Conservation (phyloP, 192 early-diverging fungal species). For the Entophlyctis luteolus region DNA sequence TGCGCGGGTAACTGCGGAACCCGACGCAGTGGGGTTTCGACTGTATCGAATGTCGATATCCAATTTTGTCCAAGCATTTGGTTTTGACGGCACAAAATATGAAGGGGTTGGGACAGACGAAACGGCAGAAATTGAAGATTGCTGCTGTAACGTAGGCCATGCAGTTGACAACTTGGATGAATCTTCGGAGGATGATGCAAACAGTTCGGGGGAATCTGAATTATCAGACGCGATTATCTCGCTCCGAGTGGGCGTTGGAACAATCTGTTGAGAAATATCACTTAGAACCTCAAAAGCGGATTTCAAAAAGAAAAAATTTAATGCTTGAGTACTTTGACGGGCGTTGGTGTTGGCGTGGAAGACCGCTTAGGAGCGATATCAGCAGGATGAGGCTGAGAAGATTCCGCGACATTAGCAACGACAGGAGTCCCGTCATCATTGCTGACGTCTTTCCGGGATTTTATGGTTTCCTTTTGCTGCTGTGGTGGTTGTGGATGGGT, state of each 20-base stretch:
- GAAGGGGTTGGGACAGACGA: background rate
- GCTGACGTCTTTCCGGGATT: too few species aligned
- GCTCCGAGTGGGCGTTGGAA: conserved; percentile 31
- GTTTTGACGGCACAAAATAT: conserved; percentile 15
- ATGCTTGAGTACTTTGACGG: background rate
- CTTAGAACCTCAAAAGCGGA: background rate
- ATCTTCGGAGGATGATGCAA: too few species aligned
- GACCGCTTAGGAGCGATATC: background rate
- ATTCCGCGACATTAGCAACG: background rate
- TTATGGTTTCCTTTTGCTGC: too few species aligned
- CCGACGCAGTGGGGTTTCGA: too few species aligned
- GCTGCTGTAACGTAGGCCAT: background rate
- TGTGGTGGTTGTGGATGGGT: background rate
- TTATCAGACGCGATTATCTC: too few species aligned
- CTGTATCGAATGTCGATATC: conserved; percentile 42
- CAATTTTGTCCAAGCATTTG: conserved; percentile 38
- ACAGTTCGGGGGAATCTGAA: too few species aligned
- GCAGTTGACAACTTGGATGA: too few species aligned
- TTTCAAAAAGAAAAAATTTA: background rate
- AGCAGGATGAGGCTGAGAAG: background rate
- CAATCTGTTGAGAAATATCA: conserved; percentile 21
- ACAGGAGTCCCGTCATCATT: too few species aligned
- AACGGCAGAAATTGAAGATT: too few species aligned
- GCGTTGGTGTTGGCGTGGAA: background rate
- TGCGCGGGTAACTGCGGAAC: background rate